These are phyloP conservation scores for Xylariaceae sp. DNA, from an alignment of 2,329 filamentous ascomycete species.

Conservation along the genomic window DNA sequence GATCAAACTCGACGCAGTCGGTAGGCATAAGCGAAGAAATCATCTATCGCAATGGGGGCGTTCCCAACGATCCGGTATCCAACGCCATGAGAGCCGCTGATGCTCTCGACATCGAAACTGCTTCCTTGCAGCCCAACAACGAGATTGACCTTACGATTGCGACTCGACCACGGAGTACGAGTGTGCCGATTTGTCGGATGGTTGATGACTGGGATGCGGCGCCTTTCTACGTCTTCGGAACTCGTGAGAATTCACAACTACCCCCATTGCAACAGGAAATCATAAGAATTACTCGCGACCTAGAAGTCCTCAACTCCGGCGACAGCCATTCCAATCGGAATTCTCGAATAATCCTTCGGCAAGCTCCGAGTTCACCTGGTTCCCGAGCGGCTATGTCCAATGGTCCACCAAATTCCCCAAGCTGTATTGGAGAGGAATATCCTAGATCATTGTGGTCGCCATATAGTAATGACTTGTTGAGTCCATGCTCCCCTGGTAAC, in stretches of 20 bases:
- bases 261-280: background rate
- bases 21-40: conserved; percentile 19
- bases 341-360: conserved; percentile 17
- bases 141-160: conserved; percentile 50
- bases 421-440: conserved; percentile 11
- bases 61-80: conserved; percentile 51
- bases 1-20: conserved; percentile 7
- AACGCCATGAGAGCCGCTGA: conserved; percentile 63
- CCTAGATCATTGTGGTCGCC: conserved; percentile 14
- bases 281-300: conserved; percentile 2
- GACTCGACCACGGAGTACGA: conserved; percentile 50
- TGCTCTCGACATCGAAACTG: conserved; percentile 58
- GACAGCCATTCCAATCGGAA: conserved; percentile 6
- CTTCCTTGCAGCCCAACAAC: conserved; percentile 52
- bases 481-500: conserved; percentile 22
- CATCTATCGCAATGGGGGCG: conserved; percentile 13
- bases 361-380: conserved; percentile 1
- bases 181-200: conserved; percentile 51
- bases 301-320: conserved; percentile 4
- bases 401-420: conserved; percentile 7
- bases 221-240: conserved; percentile 54
- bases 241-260: conserved; percentile 17
- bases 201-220: conserved; percentile 47
- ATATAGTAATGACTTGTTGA: conserved; percentile 19
- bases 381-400: conserved; percentile 4